Base-by-base conservation (phyloP, 2,329 filamentous ascomycete genomes). In the Ambrosiella xylebori region DNA sequence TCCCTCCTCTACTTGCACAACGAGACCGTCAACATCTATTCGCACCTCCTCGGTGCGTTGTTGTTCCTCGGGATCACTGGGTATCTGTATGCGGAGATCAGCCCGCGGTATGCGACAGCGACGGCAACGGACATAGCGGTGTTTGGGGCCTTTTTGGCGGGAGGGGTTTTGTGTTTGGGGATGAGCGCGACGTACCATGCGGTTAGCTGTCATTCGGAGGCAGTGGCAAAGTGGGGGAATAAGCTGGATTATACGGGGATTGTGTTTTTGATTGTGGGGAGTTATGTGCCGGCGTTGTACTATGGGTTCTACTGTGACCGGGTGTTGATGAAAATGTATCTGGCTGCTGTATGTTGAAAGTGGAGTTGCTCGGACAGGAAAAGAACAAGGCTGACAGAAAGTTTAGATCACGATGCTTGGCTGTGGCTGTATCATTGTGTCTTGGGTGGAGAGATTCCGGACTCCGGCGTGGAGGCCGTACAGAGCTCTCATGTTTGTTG, bases 231-330 rank as follows among this genome's bases (percentile, higher is more conserved):
- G 61, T 86, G 88, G 74, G 90, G 90, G 9, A 97, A 97, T 68
- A 88, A 95, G 69, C 73, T 97, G 59, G 93, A 98, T 68, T 97
- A 98, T 68, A 80, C 91, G 4, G 93, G 93, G 6, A 98, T 98
- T 64, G 87, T 97, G 37, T 80, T 84, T 54, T 73, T 98, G 63
- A 97, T 97, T 60, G 86, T 91, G 63, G 93, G 93, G 6, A 91
- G 85, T 67, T 95, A 91, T 66, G 80, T 97, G 51, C 90, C 93
- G 1, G 85, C 86, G 54, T 70, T 98, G 60, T 93, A 88, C 69
- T 95, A 94, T 69, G 89, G 85, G 2, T 88, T 95, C 68, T 87
- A 80, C 65, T 88, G 84, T 65, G 73, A 82, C 62, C 79, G 81
- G 2, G 65, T 68, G 7, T 68, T 91, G 65, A 81, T 88, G 71